Base-by-base conservation (phyloP, 1,139 yeast species). In the Saccharomyces hybrid region DNA sequence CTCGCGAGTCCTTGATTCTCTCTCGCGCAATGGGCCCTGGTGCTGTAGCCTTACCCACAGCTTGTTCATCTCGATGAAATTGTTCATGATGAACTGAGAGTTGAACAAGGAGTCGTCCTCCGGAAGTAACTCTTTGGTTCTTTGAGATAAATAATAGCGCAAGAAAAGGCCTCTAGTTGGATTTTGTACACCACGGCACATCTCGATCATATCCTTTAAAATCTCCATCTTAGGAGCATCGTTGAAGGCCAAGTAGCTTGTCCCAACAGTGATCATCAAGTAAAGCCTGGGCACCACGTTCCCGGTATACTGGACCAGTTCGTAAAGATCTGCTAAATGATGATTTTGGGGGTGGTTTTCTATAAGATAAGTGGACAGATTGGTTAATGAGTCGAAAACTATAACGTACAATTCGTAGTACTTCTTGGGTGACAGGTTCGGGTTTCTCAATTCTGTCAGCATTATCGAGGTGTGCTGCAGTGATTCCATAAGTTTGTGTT, bases 171-270 rank as follows among this genome's bases (percentile, higher is more conserved):
- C 99, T 58, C 93, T 75, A 38, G 89, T 82, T 0, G 99, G 99
- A 67, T 89, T 95, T 71, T 93, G 99, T 1, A 91, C 96, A n/a
- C 98, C 99, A 48, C 96, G 80, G 61, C 96, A 86, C 99, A 93
- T 93, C 70, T 95, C 99, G 69, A 93, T 85, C 96, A 95, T 86
- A 68, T 93, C 99, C 68, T 87, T 88, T 83, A 93, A 81, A 55
- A 95, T 86, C 62, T 91, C 98, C 67, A 82, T 82, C 28, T 82
- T 79, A 0, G 97, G 97, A 0, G 96, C 85, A 55, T 84, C 90
- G 3, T 84, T 80, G 6, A 86, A 77, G 4, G 86, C 75, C 85
- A 91, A 84, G 71, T 86, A 90, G 2, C 90, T 88, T 0, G 96
- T 84, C 9, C 99, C 99, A 9, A 93, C 93, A 2, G 95, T 93